Evolutionary conservation across 768 basidiomycete genomes (phyloP), one percentile per base, ranked within the genome.

Genomic region (Baorangia bicolor): DNA sequence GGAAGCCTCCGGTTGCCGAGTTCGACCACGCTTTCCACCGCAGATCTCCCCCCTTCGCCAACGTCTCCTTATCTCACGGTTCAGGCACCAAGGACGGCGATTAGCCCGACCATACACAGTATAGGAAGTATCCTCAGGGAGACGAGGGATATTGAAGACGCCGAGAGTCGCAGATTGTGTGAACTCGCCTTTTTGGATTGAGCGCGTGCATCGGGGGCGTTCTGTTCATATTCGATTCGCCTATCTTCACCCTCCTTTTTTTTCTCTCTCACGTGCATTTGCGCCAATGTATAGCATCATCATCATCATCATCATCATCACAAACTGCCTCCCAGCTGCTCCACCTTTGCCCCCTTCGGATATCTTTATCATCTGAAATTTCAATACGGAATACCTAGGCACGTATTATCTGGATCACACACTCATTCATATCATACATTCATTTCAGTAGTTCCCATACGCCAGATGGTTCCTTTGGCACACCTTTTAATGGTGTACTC

Each of bases 151-250:
- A 88, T 90, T 38, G 74, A 81, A 65, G 87, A 91, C 57, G 85
- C 82, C 12, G 88, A 91, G 75, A 79, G 77, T 58, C 74, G 87
- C 69, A 73, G 86, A 68, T 73, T 89, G 76, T 83, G 84, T 41
- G 88, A 91, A 74, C 66, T 88, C 63, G 87, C 87, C 51, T 91
- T 90, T 65, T 70, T 87, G 65, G 60, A 72, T 58, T 72, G 69
- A 72, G 56, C 30, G 49, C 21, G 39, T n/a, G n/a, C 51, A 41
- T 58, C 41, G 5, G 23, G n/a, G n/a, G n/a, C n/a, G n/a, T n/a
- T 31, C 46, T 27, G 42, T 49, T 48, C 30, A 25, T 7, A 2
- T 53, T 31, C 25, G 42, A 25, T 51, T 41, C 44, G n/a, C 25
- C 30, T 47, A 38, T 12, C 8, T n/a, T 30, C n/a, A 1, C 21